Evolutionary conservation across 371 early-diverging fungal species (phyloP).

Genomic region (Phascolomyces articulosus): DNA sequence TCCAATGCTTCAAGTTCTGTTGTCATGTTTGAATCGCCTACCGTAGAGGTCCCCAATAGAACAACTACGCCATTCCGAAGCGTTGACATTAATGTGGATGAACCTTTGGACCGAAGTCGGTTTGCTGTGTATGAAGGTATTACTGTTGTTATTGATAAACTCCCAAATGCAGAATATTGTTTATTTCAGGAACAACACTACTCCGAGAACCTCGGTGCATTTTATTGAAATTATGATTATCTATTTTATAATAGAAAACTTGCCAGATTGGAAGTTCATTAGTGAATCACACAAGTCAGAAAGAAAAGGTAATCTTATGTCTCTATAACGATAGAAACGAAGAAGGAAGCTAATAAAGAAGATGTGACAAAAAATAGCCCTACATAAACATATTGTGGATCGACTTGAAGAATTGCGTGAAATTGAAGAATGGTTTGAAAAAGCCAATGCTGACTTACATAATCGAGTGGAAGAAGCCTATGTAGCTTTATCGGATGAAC

Average conservation of each 20-base stretch:
- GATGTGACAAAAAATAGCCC: background rate
- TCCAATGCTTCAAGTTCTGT: slow-evolving; percentile 21
- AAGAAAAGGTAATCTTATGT: slow-evolving; percentile 36
- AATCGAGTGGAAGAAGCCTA: slow-evolving; percentile 25
- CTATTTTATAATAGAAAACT: slow-evolving; percentile 8
- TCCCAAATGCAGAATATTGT: too few species aligned
- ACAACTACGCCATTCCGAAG: slow-evolving; percentile 16
- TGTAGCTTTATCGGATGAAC: slow-evolving; percentile 20
- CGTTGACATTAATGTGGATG: slow-evolving; percentile 15
- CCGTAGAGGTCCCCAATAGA: slow-evolving; percentile 10
- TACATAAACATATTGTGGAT: slow-evolving; percentile 24
- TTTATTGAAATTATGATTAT: too few species aligned
- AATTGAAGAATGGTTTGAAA: slow-evolving; percentile 31
- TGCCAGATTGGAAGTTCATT: slow-evolving; percentile 27
- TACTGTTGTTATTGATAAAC: too few species aligned
- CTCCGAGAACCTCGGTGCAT: too few species aligned
- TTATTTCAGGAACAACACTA: background rate
- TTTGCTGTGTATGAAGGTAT: slow-evolving; percentile 27
- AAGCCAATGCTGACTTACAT: slow-evolving; percentile 27
- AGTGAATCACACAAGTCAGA: slow-evolving; percentile 23
- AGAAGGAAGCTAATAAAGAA: too few species aligned
- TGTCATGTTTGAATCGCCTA: slow-evolving; percentile 24
- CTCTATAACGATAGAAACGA: too few species aligned
- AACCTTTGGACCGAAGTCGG: slow-evolving; percentile 10
- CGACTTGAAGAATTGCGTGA: slow-evolving; percentile 29